phyloP scores from a whole-genome alignment of 1,284 basidiomycete genomes.

The Fomitopsis betulina region DNA sequence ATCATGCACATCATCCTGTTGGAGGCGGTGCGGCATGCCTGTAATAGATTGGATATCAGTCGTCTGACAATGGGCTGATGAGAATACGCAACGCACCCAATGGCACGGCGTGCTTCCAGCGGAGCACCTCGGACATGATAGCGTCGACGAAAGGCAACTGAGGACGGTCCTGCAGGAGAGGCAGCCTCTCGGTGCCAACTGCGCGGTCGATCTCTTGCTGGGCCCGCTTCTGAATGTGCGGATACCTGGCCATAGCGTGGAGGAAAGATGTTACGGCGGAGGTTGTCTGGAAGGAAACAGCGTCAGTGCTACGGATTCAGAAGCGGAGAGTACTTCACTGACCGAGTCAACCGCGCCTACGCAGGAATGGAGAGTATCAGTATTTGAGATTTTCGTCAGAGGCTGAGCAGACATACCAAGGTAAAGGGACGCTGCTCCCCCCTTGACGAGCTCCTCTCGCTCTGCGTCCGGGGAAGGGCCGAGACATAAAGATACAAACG shows the following conservation, averaged over 20 bases:
- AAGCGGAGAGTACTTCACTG: neutral
- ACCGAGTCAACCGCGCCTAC: neutral
- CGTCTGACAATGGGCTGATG: neutral
- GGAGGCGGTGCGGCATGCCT: neutral
- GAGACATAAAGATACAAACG: constrained; percentile 21
- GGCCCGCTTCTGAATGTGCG: constrained; percentile 5
- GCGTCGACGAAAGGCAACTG: constrained; percentile 20
- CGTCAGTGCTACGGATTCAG: neutral
- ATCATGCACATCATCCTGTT: constrained; percentile 1
- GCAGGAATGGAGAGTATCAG: neutral
- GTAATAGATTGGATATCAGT: neutral
- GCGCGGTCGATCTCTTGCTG: constrained; percentile 21
- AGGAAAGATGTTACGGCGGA: constrained; percentile 1
- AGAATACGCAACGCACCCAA: constrained; percentile 8
- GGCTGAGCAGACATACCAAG: constrained; percentile 13
- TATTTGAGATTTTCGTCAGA: neutral
- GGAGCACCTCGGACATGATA: constrained; percentile 19
- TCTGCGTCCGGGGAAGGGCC: constrained; percentile 15
- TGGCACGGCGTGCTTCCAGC: constrained; percentile 16
- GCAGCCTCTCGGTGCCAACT: constrained; percentile 19
- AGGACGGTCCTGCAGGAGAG: constrained; percentile 19
- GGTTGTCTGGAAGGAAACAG: neutral
- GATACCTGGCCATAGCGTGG: constrained; percentile 2
- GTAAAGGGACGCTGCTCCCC: constrained; percentile 24
- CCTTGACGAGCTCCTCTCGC: constrained; percentile 25